These are phyloP conservation scores for Dendrobium catenatum DNA, from an alignment of 106 monocot species.

Conservation along the genomic window DNA sequence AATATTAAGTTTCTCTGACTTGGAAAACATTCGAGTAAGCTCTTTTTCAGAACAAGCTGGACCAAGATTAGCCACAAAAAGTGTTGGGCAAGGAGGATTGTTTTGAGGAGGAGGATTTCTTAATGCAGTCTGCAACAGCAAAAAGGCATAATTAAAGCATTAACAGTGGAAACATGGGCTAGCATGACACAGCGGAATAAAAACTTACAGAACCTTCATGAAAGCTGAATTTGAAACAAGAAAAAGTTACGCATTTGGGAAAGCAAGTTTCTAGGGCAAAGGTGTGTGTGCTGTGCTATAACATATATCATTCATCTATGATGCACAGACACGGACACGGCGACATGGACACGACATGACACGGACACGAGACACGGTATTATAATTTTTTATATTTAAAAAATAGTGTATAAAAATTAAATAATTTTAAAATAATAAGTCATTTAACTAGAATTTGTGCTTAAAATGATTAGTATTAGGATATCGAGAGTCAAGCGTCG, in stretches of 20 bases:
- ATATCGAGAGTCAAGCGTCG: too few species aligned
- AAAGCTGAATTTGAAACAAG: background rate
- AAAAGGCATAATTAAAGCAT: background rate
- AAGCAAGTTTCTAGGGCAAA: background rate
- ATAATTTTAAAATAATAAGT: too few species aligned
- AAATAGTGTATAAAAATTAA: too few species aligned
- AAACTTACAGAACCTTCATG: background rate
- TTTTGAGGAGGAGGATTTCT: slow-evolving; percentile 10
- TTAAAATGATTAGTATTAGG: too few species aligned
- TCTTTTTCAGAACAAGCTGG: slow-evolving; percentile 62
- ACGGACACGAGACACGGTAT: too few species aligned
- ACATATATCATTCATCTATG: too few species aligned
- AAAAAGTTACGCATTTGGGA: background rate
- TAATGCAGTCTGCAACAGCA: slow-evolving; percentile 11
- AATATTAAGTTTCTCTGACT: slow-evolving; percentile 26
- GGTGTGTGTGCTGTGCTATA: background rate
- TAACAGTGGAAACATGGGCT: background rate
- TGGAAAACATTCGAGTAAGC: slow-evolving; percentile 57
- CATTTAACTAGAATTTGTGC: too few species aligned
- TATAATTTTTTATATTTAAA: too few species aligned
- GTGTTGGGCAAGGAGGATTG: slow-evolving; percentile 39
- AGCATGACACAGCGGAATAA: background rate
- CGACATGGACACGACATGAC: too few species aligned
- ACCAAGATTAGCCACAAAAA: slow-evolving; percentile 75
- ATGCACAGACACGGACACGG: too few species aligned